Conservation (phyloP, 2,329 filamentous ascomycete species). For the Ascochyta koolunga region DNA sequence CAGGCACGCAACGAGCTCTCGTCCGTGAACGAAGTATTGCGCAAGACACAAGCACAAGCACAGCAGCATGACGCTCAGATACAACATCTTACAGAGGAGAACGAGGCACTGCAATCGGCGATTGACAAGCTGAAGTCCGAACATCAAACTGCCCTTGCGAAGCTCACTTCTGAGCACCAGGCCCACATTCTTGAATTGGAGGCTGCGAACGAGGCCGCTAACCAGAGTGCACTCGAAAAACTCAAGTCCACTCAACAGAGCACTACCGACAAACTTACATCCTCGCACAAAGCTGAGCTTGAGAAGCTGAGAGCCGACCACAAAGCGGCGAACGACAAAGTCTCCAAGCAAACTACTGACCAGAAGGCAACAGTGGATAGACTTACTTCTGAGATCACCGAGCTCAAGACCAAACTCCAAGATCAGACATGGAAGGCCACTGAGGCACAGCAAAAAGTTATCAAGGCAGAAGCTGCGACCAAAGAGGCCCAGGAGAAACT, state of each 20-base stretch:
- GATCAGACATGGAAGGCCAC: slow-evolving; percentile 51
- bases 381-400: slow-evolving; percentile 39
- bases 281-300: slow-evolving; percentile 1
- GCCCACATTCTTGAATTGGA: slow-evolving; percentile 8
- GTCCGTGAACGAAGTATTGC: slow-evolving; percentile 27
- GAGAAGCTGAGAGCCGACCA: slow-evolving; percentile 21
- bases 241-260: slow-evolving; percentile 17
- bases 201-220: slow-evolving; percentile 9
- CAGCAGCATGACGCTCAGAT: slow-evolving; percentile 39
- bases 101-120: slow-evolving; percentile 24
- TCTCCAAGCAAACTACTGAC: not conserved
- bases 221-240: slow-evolving; percentile 6
- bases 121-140: slow-evolving; percentile 9
- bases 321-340: slow-evolving; percentile 3
- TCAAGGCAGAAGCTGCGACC: slow-evolving; percentile 3
- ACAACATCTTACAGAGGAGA: slow-evolving; percentile 49
- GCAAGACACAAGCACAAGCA: slow-evolving; percentile 31
- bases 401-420: slow-evolving; percentile 51
- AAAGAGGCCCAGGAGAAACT: slow-evolving; percentile 53
- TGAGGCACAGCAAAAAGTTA: slow-evolving; percentile 53
- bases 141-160: slow-evolving; percentile 6
- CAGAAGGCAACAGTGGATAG: slow-evolving; percentile 17
- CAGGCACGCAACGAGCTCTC: slow-evolving; percentile 36
- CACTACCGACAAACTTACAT: slow-evolving; percentile 1
- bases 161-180: slow-evolving; percentile 22